Evolutionary conservation across 2,329 filamentous ascomycete species (phyloP).

Genomic region (Cordyceps tenuipes): DNA sequence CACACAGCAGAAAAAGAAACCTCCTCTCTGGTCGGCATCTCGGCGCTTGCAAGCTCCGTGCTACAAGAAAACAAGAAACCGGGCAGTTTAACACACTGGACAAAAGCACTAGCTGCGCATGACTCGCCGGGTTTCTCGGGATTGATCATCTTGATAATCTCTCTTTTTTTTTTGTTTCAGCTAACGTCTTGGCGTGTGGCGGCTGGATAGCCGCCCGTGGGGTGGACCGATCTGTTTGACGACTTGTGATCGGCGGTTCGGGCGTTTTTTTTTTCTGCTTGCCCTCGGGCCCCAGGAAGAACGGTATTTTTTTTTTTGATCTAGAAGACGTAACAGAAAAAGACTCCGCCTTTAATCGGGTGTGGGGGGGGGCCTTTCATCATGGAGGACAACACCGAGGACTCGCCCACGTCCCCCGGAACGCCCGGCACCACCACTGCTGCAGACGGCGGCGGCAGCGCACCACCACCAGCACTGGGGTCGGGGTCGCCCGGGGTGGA

Average conservation of each 20-base stretch:
- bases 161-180: not conserved
- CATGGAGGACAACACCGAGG: not conserved
- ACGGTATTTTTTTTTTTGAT: not conserved
- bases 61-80: not conserved
- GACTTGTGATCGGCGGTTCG: not conserved
- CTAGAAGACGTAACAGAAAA: too few species aligned
- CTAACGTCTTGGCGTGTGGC: not conserved
- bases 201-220: not conserved
- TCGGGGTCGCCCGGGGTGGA: not conserved
- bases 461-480: not conserved
- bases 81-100: too few species aligned
- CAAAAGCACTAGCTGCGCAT: too few species aligned
- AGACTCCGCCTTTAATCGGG: too few species aligned
- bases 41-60: slow-evolving; percentile 9
- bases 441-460: not conserved
- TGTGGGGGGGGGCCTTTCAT: too few species aligned
- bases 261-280: not conserved
- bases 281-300: too few species aligned
- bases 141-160: too few species aligned
- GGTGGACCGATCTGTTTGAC: not conserved
- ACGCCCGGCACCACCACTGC: not conserved
- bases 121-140: too few species aligned
- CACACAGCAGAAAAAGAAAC: not conserved
- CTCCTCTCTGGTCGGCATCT: not conserved
- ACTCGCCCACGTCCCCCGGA: not conserved